Base-by-base conservation (phyloP, 2,329 filamentous ascomycete genomes). In the Endothia cerciana region DNA sequence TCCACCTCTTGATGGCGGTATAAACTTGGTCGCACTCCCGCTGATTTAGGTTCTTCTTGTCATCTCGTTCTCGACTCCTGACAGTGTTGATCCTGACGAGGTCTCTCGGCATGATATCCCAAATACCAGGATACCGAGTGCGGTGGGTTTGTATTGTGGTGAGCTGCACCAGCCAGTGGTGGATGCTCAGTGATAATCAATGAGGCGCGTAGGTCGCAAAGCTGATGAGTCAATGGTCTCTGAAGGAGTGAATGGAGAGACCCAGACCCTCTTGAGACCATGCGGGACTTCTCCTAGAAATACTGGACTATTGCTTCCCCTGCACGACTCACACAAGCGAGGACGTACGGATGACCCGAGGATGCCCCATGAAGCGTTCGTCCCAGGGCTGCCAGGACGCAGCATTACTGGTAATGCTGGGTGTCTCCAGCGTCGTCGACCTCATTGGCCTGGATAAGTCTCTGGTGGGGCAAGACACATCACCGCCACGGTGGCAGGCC, bases 1-100 rank as follows among this genome's bases (percentile, higher is more conserved):
- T 68, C 66, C 66, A 68, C 47, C 60, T 28, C 38, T 68, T 68
- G 28, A 68, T 68, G 51, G 60, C 60, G n/a, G 53, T 40, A 28
- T 66, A 66, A 25, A 68, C 66, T 15, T 68, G 63, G 4, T 68
- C 66, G 40, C 66, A 68, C 64, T 68, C 66, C 15, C 38, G 49
- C n/a, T 68, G 66, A n/a, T 41, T 63, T 25, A 60, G 58, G 19
- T 38, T 17, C 41, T 13, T 66, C 56, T 22, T 62, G 33, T 47
- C 25, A 11, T 19, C 55, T 17, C 55, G 55, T 2, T 58, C 62
- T 45, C 33, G 60, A 57, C 60, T 61, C 51, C 25, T 59, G 28
- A 28, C 57, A 60, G 59, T 28, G 40, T 40, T 53, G n/a, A 36
- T 66, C 38, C 53, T 63, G 49, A 36, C 38, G 38, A 56, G 40